These are phyloP conservation scores for Brassica incana DNA, from an alignment of 345 rosid genomes.

Conservation along the genomic window DNA sequence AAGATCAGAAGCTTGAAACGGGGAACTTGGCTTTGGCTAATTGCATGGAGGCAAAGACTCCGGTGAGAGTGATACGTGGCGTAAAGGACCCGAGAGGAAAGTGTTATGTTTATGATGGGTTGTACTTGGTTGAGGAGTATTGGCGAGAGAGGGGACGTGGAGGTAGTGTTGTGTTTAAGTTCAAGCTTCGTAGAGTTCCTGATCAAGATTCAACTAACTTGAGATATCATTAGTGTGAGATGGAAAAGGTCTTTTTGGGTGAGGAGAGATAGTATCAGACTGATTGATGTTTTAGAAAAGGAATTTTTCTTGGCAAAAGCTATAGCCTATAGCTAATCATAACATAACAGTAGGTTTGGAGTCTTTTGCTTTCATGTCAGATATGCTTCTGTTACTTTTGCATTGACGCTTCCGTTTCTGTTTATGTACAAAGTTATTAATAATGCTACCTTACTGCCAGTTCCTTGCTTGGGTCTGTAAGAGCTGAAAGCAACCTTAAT, in stretches of 20 bases:
- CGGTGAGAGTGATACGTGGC: slow-evolving; percentile 83
- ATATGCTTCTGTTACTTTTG: not conserved
- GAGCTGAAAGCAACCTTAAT: not conserved
- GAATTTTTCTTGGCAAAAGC: not conserved
- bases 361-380: not conserved
- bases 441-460: not conserved
- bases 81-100: slow-evolving; percentile 35
- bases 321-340: not conserved
- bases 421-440: not conserved
- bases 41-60: slow-evolving; percentile 48
- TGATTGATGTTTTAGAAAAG: not conserved
- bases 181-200: too few relatives aligned
- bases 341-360: not conserved
- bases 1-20: slow-evolving; percentile 75
- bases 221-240: too few relatives aligned
- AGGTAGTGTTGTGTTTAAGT: slow-evolving; percentile 65
- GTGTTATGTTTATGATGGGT: slow-evolving; percentile 72
- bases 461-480: not conserved
- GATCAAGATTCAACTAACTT: too few relatives aligned
- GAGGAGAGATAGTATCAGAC: not conserved
- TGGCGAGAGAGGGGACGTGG: slow-evolving; percentile 59
- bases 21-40: slow-evolving; percentile 77
- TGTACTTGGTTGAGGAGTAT: slow-evolving; percentile 57
- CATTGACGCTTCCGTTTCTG: not conserved
- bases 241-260: not conserved